Evolutionary conservation across 106 monocot genomes (phyloP), one percentile per base, ranked within the genome.

Genomic region (Chionographis japonica): DNA sequence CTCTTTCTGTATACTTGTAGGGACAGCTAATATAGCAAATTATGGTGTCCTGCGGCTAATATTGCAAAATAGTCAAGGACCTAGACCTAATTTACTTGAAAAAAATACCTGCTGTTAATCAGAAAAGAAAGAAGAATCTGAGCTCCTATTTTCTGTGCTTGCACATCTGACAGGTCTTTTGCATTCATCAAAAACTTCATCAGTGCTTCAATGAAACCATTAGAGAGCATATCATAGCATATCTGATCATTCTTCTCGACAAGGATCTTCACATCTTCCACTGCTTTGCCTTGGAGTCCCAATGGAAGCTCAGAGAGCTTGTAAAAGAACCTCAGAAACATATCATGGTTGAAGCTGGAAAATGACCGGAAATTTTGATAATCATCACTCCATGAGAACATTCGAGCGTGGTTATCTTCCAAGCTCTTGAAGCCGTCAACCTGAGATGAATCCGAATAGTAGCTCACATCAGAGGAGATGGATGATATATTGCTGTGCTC

Each of bases 131-230:
- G 79, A 73, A 98, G 72, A 51, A 98, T 65, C 58, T 80, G 82
- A 43, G 71, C 52, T 52, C 83, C 93, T 52, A 52, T 67, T 81
- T 70, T 85, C 54, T 79, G 86, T 36, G 76, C 86, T 43, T 68
- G 52, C 13, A 88, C 51, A 75, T 85, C 64, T 39, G 78, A 85
- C 37, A 63, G 36, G 7, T 77, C 55, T 53, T 51, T 62, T 39
- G 79, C 72, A 72, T 87, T 68, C 66, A 71, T 79, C 58, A 98
- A 54, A 72, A 83, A 90, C n/a, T 38, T 62, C 40, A 85, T 66
- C 17, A 93, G 68, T 61, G 86, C 83, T 53, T 83, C 87, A 19
- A 63, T 6, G 72, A 93, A 93, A 46, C 87, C 87, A 69, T 85
- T 83, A 12, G 72, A 77, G 19, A 85, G 70, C 82, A 90, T 81